Percentiles rank a stretch among this genome's conserved stretches.
These are phyloP conservation scores for Diversispora epigaea DNA, from an alignment of 192 early-diverging fungal species.

Conservation along the genomic window DNA sequence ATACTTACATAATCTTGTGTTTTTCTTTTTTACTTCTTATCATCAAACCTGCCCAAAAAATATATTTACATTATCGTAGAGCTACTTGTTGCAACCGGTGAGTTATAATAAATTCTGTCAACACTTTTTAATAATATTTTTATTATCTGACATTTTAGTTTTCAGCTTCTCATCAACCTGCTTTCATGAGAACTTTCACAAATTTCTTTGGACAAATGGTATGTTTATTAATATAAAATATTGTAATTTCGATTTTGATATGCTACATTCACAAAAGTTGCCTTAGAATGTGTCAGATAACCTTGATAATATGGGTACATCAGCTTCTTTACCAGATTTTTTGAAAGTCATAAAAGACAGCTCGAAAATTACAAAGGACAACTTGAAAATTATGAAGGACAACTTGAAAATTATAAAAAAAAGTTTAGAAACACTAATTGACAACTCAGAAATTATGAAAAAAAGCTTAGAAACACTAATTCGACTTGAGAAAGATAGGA, in stretches of 20 bases:
- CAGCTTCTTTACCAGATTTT: neutral
- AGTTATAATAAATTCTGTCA: conserved; percentile 8
- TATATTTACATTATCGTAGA: conserved; percentile 4
- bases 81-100: neutral
- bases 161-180: too few relatives aligned
- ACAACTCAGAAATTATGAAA: neutral
- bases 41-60: too few relatives aligned
- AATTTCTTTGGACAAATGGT: conserved; percentile 19
- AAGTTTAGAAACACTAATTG: neutral
- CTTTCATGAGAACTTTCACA: neutral
- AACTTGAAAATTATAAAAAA: too few relatives aligned
- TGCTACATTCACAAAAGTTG: conserved; percentile 11
- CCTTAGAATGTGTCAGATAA: neutral
- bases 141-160: conserved; percentile 19
- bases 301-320: neutral
- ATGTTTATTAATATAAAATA: conserved; percentile 14
- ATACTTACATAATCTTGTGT: too few relatives aligned
- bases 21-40: too few relatives aligned
- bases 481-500: neutral
- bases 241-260: conserved; percentile 12
- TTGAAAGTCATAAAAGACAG: neutral
- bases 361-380: neutral
- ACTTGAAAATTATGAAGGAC: too few relatives aligned
- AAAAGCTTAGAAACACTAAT: neutral
- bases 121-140: neutral